Base-by-base conservation (phyloP, 179 eudicot species). In the Heliamphora pulchella region DNA sequence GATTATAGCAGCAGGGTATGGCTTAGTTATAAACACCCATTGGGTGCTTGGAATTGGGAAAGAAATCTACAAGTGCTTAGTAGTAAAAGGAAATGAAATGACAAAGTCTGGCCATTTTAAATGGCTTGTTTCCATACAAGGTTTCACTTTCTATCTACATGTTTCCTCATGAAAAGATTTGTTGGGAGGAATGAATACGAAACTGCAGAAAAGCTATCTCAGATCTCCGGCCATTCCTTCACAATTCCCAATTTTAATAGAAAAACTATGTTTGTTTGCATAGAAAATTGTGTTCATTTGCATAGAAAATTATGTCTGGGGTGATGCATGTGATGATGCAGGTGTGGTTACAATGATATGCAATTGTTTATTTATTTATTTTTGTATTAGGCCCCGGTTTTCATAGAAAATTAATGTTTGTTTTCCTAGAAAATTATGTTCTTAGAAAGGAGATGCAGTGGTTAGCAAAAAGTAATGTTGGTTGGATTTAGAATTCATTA, bases 1-100 rank as follows among this genome's bases (percentile, higher is more conserved):
- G 77, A 73, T 18, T 15, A 13, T 55, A 55, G 64, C 78, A 75
- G 50, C 78, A 75, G 65, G 78, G 78, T 75, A 75, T 75, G 78
- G 78, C 66, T 75, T 15, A 58, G 78, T 15, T 3, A 43, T 58
- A 58, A 15, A 75, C 18, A 41, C 78, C 65, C 78, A 74, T 74
- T 74, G 51, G 64, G 2, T 75, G 78, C 48, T 54, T 63, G 64
- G 47, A 15, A 55, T 31, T 54, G 77, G 64, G 47, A 15, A 55
- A 55, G 64, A 55, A 74, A 41, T 58, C 65, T 58, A 58, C 66
- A 58, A 44, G 15, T 71, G 8, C 57, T 47, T 17, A 7, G 57
- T 11, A 48, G 6, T 10, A 8, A 18, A 50, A 51, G 41, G 9
- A 4, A 22, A 51, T 11, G 6, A 18, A 31, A 31, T 0, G n/a